Evolutionary conservation across 306 rosid genomes (phyloP), one percentile per base, ranked within the genome.

Genomic region (Cajanus cajan): DNA sequence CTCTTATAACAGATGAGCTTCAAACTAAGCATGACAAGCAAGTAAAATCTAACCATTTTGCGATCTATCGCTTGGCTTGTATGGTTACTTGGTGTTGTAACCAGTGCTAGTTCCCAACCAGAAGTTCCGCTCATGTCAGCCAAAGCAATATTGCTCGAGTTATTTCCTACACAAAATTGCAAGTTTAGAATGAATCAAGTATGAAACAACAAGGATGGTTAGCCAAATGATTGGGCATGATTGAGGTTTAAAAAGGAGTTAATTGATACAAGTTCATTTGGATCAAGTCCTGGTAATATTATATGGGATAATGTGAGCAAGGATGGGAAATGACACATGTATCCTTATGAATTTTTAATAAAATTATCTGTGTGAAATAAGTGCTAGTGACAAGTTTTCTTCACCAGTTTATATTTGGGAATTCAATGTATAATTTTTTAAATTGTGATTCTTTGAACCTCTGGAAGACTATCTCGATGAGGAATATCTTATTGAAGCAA

Each of bases 61-160:
- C 83, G 78, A 37, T 85, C 80, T 0, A 75, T 70, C 0, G 16
- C 65, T 15, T 81, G 92, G 80, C 80, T 71, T 5, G 86, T 63
- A 84, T 86, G 76, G 85, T 85, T 93, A 86, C 93, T 89, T 59
- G 93, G 92, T 64, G 97, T 73, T 57, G 93, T 93, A 39, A 93
- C 94, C 40, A 93, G 82, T 15, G 97, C 89, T 71, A 95, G 89
- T 83, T 95, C 99, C 99, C 99, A 95, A 80, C 96, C 97, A 25
- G 93, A 74, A 82, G 90, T 79, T 73, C 99, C 96, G 15, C 77
- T 80, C 2, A 90, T 63, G 19, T 91, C 52, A 33, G 79, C 77
- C 80, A 85, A 88, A 57, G 76, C 73, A 77, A 41, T 81, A 68
- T 64, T 80, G 69, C 70, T 70, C 1, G 87, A 68, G 41, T 81